phyloP scores from a whole-genome alignment of 139 green algal species.

The Chlorella sp. region DNA sequence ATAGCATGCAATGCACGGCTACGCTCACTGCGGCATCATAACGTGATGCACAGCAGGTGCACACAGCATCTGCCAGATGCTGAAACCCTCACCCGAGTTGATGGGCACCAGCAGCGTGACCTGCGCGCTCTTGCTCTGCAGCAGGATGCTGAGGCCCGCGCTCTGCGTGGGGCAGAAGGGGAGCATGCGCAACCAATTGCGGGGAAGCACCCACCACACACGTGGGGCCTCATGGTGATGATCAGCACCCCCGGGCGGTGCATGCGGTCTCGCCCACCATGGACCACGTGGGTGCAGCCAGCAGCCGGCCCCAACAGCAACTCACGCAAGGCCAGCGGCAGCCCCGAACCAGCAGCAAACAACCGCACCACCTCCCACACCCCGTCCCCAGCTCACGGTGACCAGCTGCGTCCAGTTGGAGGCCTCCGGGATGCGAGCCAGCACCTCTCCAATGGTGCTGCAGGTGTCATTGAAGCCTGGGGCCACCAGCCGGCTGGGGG shows the following conservation, averaged over 20 bases:
- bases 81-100: background rate
- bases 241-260: too few species aligned
- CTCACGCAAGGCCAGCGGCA: too few species aligned
- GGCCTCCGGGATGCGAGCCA: constrained; percentile 39
- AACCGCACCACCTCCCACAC: too few species aligned
- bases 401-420: constrained; percentile 32
- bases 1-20: background rate
- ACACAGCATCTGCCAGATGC: too few species aligned
- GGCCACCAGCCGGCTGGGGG: background rate
- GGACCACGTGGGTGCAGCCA: too few species aligned
- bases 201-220: background rate
- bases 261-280: too few species aligned
- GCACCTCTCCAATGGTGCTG: constrained; percentile 24
- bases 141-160: constrained; percentile 18
- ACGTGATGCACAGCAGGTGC: too few species aligned
- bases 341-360: too few species aligned
- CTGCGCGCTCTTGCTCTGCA: background rate
- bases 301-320: too few species aligned
- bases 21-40: background rate
- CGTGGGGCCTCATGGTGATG: background rate
- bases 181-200: background rate
- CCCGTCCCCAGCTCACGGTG: background rate
- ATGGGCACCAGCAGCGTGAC: constrained; percentile 44
- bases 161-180: background rate
- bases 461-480: constrained; percentile 8